Evolutionary conservation across 108 stramenopile species (phyloP), one percentile per base, ranked within the genome.

Genomic region (Cyclotella cryptica): DNA sequence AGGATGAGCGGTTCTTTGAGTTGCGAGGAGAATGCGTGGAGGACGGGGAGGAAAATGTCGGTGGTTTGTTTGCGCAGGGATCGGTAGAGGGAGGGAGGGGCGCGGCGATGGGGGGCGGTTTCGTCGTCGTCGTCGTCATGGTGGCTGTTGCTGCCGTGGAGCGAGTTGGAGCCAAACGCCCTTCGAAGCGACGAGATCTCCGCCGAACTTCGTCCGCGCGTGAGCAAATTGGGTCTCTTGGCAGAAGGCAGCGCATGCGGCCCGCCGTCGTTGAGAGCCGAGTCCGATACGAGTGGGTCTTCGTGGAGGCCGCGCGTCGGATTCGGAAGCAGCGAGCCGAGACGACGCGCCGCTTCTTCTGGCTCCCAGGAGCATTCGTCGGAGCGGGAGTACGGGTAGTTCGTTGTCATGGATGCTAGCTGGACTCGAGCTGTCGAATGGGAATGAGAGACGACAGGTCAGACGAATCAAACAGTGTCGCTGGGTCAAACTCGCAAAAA

Each of bases 1-100:
- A 97, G 17, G 66, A 97, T 98, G 27, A 98, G 86, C 0, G 98
- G 98, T 71, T 98, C 98, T 69, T 96, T 97, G 71, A 98, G 75
- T 78, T 98, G 97, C 28, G 85, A 89, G 46, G 82, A 30, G 49
- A 96, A 89, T 11, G 90, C 88, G 24, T 69, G 55, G 3, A 84
- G 46, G 14, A 93, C 63, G 42, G 94, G 89, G 12, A 69, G 66
- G 10, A 88, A 12, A 13, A 58, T 59, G 19, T 30, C 51, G 65
- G 66, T 57, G 4, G 72, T 63, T 55, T 70, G 76, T 53, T 64
- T 44, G 29, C 18, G 24, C 47, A 73, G 15, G 42, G 45, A 18
- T 17, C 26, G 52, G 13, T 21, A 44, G 14, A 30, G 42, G 46
- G 27, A 66, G 28, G 44, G 64, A 43, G 66, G 28, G 24, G 74